These are phyloP conservation scores for Jatropha podagrica DNA, from an alignment of 441 rosid species.

Conservation along the genomic window DNA sequence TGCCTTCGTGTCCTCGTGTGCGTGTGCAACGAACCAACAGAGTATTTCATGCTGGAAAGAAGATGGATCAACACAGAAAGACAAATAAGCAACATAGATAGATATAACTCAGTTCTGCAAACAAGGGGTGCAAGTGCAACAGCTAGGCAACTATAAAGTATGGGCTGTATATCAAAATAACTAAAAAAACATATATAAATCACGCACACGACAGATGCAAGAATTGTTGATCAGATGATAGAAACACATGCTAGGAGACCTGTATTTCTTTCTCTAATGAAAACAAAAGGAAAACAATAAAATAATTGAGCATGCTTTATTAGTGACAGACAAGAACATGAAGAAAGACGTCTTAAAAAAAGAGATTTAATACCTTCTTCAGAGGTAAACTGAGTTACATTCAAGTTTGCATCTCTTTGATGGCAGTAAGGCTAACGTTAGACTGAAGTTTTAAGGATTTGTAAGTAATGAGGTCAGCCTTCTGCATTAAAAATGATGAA, in stretches of 20 bases:
- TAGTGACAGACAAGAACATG: not conserved
- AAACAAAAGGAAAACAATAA: not conserved
- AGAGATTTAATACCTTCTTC: not conserved
- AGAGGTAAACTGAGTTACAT: not conserved
- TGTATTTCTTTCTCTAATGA: not conserved
- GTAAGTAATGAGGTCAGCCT: not conserved
- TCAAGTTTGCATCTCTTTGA: not conserved
- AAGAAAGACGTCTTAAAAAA: not conserved
- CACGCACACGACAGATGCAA: not conserved
- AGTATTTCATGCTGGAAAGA: constrained; percentile 36
- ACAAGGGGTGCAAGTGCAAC: constrained; percentile 34
- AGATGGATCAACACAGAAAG: constrained; percentile 34
- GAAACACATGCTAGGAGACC: not conserved
- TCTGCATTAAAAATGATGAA: not conserved
- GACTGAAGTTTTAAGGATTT: not conserved
- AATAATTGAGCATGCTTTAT: not conserved
- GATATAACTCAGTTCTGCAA: constrained; percentile 14
- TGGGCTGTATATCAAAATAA: constrained; percentile 34
- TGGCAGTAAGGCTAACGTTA: not conserved
- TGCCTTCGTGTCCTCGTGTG: constrained; percentile 15
- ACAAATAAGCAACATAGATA: constrained; percentile 33
- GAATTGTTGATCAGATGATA: not conserved
- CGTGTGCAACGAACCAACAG: constrained; percentile 12
- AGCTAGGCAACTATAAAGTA: constrained; percentile 40
- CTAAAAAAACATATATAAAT: constrained; percentile 16